Conservation (phyloP, 139 green algal species). For the Coccomyxa sp. region DNA sequence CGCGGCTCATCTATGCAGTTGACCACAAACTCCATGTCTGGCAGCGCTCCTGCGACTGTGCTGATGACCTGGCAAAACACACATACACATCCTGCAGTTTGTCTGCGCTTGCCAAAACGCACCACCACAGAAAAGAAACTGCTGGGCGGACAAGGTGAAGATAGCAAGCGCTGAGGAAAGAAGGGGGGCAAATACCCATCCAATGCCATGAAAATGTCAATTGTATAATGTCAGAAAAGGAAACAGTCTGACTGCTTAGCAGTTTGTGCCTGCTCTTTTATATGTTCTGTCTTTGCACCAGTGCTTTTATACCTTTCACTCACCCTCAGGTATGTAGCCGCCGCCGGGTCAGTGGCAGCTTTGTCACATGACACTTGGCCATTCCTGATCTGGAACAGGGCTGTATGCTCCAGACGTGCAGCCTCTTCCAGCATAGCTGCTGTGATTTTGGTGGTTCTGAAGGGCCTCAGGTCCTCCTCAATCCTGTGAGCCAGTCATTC, state of each 20-base stretch:
- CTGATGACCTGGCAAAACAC: background rate
- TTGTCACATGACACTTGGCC: too few relatives aligned
- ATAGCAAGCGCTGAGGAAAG: background rate
- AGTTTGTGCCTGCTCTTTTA: background rate
- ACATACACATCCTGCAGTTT: background rate
- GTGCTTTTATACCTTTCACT: background rate
- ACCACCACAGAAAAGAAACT: background rate
- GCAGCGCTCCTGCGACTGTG: background rate
- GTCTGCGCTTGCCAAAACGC: background rate
- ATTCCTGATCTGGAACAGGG: background rate
- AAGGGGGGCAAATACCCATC: background rate
- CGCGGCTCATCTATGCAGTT: slow-evolving; percentile 7
- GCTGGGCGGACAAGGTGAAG: background rate
- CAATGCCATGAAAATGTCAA: background rate
- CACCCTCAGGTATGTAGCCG: background rate
- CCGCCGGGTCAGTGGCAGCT: background rate
- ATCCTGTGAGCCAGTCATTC: background rate
- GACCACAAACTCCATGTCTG: slow-evolving; percentile 9
- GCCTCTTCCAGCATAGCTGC: background rate
- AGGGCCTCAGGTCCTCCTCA: slow-evolving; percentile 3
- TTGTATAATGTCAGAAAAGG: background rate
- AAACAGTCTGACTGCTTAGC: background rate
- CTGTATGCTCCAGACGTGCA: background rate
- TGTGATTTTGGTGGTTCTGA: background rate
- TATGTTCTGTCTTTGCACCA: background rate